Evolutionary conservation across 495 filamentous ascomycete genomes (phyloP).

Genomic region (Aspergillus incahuasiensis): DNA sequence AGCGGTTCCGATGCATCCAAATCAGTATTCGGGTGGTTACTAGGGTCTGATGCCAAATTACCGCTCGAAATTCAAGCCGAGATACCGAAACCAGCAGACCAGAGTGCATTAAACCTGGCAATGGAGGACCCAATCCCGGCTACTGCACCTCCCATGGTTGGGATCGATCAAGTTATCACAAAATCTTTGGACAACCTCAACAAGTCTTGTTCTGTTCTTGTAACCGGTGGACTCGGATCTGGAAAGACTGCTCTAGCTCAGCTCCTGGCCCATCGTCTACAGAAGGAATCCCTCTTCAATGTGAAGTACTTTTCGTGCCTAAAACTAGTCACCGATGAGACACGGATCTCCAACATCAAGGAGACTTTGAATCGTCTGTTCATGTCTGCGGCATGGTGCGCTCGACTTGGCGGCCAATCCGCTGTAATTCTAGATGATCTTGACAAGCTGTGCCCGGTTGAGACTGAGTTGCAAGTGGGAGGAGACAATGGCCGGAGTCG

Average conservation of each 20-base stretch:
- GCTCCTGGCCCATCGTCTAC: conserved; percentile 61
- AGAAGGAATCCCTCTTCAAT: conserved; percentile 64
- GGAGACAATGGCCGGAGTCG: conserved; percentile 86
- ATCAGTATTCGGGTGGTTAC: conserved; percentile 61
- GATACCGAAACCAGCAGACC: conserved; percentile 55
- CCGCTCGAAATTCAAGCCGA: conserved; percentile 67
- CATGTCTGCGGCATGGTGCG: conserved; percentile 83
- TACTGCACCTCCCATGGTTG: conserved; percentile 63
- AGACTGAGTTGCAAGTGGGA: conserved; percentile 88
- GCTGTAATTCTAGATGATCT: conserved; percentile 88
- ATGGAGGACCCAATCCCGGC: conserved; percentile 51
- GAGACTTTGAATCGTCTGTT: conserved; percentile 80
- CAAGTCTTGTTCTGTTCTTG: conserved; percentile 80
- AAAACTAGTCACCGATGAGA: conserved; percentile 82
- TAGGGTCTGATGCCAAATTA: conserved; percentile 69
- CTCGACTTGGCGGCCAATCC: conserved; percentile 73
- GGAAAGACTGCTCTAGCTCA: conserved; percentile 78
- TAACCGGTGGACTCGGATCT: conserved; percentile 82
- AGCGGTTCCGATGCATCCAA: conserved; percentile 41
- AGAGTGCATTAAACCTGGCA: conserved; percentile 40
- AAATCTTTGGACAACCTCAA: conserved; percentile 68
- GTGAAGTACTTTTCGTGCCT: conserved; percentile 78
- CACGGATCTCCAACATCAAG: conserved; percentile 80
- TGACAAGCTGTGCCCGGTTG: conserved; percentile 83
- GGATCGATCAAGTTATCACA: conserved; percentile 71